Evolutionary conservation across 2,329 filamentous ascomycete species (phyloP), one percentile per base, ranked within the genome.

Genomic region (Fusarium veterinarium): DNA sequence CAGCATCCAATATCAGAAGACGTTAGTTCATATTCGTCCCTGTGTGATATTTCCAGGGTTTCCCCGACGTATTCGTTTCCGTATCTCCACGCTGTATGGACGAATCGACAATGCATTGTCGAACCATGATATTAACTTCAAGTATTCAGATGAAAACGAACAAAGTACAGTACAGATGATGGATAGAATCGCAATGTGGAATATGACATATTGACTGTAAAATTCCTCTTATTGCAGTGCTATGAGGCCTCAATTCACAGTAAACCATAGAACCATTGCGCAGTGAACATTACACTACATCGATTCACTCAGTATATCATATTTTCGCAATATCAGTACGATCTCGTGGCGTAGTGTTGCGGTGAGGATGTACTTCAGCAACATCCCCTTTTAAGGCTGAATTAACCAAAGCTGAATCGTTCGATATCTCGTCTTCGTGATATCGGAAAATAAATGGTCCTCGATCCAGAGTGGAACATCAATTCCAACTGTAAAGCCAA

Each of bases 41-140:
- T 73, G 60, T 62, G 37, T 49, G 28, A 57, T 45, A 44, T 53
- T 44, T 30, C 55, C 61, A 73, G 44, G 38, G 55, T 55, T 63
- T 49, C 44, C 57, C 61, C 55, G 64, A 51, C 71, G 71, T 73
- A 73, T 73, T 73, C 71, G 71, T 74, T 74, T 73, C 71, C 71
- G 71, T 73, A 73, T 73, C 52, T 42, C 31, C 41, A 45, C 46
- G 25, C 23, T 40, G 10, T 49, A 46, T 45, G 19, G 37, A 48
- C 49, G 35, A 44, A 48, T 53, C 25, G 40, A 60, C 59, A 46
- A 65, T 46, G 7, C 20, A 31, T 48, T 67, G 14, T 35, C 41
- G 31, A 52, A 38, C 41, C 45, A 46, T 35, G 30, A 42, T 48
- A 6, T 59, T 11, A 20, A 60, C n/a, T 37, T 42, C 6, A 40